These are phyloP conservation scores for Cydonia oblonga DNA, from an alignment of 331 rosid species.

Conservation along the genomic window DNA sequence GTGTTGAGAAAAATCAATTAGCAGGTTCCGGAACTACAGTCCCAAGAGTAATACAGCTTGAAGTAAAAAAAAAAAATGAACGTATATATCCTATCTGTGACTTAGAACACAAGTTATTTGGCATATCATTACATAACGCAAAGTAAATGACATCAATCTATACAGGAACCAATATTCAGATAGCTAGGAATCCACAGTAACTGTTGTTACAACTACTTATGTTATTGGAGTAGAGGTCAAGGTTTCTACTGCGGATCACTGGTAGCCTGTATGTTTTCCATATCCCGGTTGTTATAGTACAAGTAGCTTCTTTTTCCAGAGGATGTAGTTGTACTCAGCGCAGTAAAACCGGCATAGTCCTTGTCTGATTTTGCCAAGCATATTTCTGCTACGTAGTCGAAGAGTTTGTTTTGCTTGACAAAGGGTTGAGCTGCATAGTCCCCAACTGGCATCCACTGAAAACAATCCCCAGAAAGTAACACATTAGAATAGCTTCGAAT, in stretches of 20 bases:
- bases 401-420: conserved; percentile 28
- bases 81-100: not conserved
- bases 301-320: conserved; percentile 33
- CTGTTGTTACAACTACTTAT: not conserved
- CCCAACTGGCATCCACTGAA: conserved; percentile 78
- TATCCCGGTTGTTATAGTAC: conserved; percentile 33
- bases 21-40: not conserved
- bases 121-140: not conserved
- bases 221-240: not conserved
- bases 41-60: not conserved
- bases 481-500: not conserved
- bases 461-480: not conserved
- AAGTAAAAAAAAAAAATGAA: not conserved
- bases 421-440: conserved; percentile 72
- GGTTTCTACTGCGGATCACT: not conserved
- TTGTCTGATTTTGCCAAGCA: conserved; percentile 38
- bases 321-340: conserved; percentile 23
- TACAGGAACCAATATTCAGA: not conserved
- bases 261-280: conserved; percentile 3
- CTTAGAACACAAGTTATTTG: not conserved
- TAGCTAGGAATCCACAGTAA: not conserved
- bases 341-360: conserved; percentile 47
- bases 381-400: conserved; percentile 36
- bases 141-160: not conserved
- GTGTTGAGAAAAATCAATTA: too few species aligned